Evolutionary conservation across 371 early-diverging fungal genomes (phyloP).

Genomic region (Mucor mucedo): DNA sequence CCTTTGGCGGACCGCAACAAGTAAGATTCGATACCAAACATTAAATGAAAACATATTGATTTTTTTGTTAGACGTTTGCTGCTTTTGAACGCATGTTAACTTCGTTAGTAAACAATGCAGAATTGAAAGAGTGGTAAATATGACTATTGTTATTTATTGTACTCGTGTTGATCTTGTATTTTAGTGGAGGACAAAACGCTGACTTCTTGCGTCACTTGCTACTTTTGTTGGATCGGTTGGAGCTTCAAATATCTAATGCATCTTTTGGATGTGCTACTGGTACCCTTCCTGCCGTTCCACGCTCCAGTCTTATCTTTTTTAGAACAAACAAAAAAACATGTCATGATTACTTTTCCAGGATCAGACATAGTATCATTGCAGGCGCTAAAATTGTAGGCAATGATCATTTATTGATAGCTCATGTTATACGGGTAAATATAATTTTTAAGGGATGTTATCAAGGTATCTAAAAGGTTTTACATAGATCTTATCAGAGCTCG

Average conservation of each 20-base stretch:
- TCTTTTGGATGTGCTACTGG: slow-evolving; percentile 63
- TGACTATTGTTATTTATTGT: background rate
- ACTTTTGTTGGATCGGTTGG: slow-evolving; percentile 70
- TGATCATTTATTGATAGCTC: slow-evolving; percentile 49
- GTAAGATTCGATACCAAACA: slow-evolving; percentile 23
- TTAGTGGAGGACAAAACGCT: slow-evolving; percentile 8
- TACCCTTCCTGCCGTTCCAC: slow-evolving; percentile 64
- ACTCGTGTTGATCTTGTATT: background rate
- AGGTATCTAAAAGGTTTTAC: background rate
- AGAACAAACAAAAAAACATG: slow-evolving; percentile 74
- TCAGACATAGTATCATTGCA: slow-evolving; percentile 55
- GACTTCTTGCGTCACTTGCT: slow-evolving; percentile 42
- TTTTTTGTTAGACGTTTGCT: slow-evolving; percentile 65
- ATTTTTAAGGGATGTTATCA: background rate
- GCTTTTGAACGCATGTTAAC: slow-evolving; percentile 68
- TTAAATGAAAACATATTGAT: background rate
- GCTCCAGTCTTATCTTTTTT: slow-evolving; percentile 73
- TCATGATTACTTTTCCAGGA: slow-evolving; percentile 76
- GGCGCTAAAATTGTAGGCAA: slow-evolving; percentile 51
- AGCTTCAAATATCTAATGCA: slow-evolving; percentile 76
- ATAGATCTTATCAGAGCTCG: slow-evolving; percentile 23
- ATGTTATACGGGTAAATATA: slow-evolving; percentile 42
- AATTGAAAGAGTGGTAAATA: slow-evolving; percentile 8
- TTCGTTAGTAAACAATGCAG: slow-evolving; percentile 17
- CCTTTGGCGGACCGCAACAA: slow-evolving; percentile 79